A percentile compares a stretch with the other conserved stretches of the same genome.
These are phyloP conservation scores for Trichoderma koningiopsis DNA, from an alignment of 2,329 filamentous ascomycete species.

Conservation along the genomic window DNA sequence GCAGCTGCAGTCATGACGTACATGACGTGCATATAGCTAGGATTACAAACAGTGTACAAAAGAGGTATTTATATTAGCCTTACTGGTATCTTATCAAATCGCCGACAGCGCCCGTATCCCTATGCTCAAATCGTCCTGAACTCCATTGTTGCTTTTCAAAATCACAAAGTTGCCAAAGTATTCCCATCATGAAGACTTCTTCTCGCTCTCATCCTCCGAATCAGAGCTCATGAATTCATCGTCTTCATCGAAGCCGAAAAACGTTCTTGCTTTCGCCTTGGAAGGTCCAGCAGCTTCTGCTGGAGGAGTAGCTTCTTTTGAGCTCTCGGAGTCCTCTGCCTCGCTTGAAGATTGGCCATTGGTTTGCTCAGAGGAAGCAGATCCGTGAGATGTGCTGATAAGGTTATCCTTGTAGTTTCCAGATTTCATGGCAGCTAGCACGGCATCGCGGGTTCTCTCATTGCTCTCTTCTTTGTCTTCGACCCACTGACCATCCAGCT, in stretches of 20 bases:
- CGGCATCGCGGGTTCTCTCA: constrained; percentile 78
- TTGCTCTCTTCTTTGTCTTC: constrained; percentile 90
- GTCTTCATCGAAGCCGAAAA: constrained; percentile 79
- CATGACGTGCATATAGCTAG: background rate
- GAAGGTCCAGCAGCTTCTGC: constrained; percentile 44
- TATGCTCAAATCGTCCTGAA: constrained; percentile 2
- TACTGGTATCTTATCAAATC: constrained; percentile 16
- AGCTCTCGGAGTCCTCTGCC: constrained; percentile 45
- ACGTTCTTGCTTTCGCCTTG: constrained; percentile 50
- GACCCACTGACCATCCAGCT: constrained; percentile 88
- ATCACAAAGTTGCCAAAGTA: background rate
- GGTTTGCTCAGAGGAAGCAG: constrained; percentile 42
- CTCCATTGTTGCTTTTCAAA: constrained; percentile 5
- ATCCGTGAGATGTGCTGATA: constrained; percentile 54
- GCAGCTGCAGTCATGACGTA: constrained; percentile 15
- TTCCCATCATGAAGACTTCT: constrained; percentile 7
- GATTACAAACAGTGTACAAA: background rate
- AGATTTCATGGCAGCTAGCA: constrained; percentile 68
- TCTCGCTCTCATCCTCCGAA: constrained; percentile 41
- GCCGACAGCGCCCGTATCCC: background rate
- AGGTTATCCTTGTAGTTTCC: constrained; percentile 65
- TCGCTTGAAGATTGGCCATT: constrained; percentile 37
- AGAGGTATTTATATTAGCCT: background rate
- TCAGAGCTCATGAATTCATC: constrained; percentile 73
- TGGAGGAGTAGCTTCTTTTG: constrained; percentile 53